Evolutionary conservation across 202 grass and related monocot species (phyloP).

Genomic region (Musa balbisiana): DNA sequence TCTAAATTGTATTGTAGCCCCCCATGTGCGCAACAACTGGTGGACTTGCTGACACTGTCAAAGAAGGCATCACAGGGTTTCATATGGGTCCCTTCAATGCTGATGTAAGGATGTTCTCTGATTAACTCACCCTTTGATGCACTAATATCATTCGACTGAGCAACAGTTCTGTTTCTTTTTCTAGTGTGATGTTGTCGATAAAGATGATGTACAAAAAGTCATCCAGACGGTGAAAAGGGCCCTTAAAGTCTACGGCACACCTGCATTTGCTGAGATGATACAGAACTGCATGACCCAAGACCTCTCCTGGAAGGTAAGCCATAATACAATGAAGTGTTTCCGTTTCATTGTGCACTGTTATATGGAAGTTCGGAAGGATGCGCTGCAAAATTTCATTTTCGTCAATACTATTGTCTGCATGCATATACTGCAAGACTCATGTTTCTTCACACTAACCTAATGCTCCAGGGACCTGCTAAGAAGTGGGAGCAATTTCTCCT

Average conservation of each 20-base stretch:
- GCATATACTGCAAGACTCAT: no score
- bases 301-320: constrained; percentile 81
- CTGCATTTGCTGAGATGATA: constrained; percentile 52
- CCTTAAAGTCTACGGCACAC: constrained; percentile 49
- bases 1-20: constrained; percentile 30
- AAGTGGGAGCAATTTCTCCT: constrained; percentile 70
- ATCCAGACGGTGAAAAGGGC: constrained; percentile 49
- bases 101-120: constrained; percentile 32
- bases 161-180: background rate
- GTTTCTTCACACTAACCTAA: no score
- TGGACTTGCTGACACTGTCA: constrained; percentile 77
- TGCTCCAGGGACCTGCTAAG: constrained; percentile 55
- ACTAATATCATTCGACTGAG: background rate
- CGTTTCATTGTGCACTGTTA: background rate
- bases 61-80: constrained; percentile 82
- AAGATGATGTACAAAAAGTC: constrained; percentile 47
- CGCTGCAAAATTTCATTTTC: background rate
- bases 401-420: no score
- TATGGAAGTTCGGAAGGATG: background rate
- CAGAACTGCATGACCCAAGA: constrained; percentile 92
- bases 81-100: constrained; percentile 73
- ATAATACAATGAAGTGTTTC: background rate
- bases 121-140: background rate
- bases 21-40: constrained; percentile 60
- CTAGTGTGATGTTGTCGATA: constrained; percentile 56